Evolutionary conservation across 371 early-diverging fungal species (phyloP).

Genomic region (Mucor indicus): DNA sequence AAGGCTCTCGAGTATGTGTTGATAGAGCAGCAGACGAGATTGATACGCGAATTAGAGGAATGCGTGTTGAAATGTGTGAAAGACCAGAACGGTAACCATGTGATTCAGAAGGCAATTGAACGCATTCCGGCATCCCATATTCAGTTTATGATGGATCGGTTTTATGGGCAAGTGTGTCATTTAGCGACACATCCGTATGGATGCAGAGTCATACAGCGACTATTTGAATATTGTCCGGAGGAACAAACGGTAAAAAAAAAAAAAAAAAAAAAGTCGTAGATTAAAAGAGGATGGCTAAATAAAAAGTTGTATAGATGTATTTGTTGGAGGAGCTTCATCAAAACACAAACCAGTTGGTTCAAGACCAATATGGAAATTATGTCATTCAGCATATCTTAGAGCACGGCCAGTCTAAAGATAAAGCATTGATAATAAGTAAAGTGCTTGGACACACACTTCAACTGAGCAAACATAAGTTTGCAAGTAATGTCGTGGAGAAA

Average conservation of each 20-base stretch:
- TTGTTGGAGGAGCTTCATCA: constrained; percentile 91
- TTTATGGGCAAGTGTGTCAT: constrained; percentile 93
- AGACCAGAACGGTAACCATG: constrained; percentile 99
- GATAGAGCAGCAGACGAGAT: constrained; percentile 82
- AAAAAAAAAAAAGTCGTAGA: no score
- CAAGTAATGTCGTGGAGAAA: constrained; percentile 98
- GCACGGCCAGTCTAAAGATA: constrained; percentile 84
- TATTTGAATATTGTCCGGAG: constrained; percentile 97
- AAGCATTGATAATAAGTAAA: constrained; percentile 81
- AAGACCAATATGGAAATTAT: constrained; percentile 98
- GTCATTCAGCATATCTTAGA: constrained; percentile 99
- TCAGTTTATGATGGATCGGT: constrained; percentile 94
- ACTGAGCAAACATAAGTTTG: constrained; percentile 98
- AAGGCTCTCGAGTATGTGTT: constrained; percentile 96
- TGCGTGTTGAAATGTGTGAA: constrained; percentile 96
- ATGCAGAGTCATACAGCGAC: constrained; percentile 99
- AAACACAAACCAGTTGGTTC: constrained; percentile 87
- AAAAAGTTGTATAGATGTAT: constrained; percentile 55
- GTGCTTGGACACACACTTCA: constrained; percentile 87
- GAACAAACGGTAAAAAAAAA: constrained; percentile 60
- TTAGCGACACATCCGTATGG: constrained; percentile 99
- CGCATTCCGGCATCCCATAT: constrained; percentile 91
- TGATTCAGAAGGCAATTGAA: constrained; percentile 99
- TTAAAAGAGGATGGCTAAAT: no score
- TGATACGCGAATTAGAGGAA: constrained; percentile 92